Percentiles rank a stretch among this genome's conserved stretches.
These are phyloP conservation scores for Discostella stelligera DNA, from an alignment of 352 stramenopile genomes.

Conservation along the genomic window DNA sequence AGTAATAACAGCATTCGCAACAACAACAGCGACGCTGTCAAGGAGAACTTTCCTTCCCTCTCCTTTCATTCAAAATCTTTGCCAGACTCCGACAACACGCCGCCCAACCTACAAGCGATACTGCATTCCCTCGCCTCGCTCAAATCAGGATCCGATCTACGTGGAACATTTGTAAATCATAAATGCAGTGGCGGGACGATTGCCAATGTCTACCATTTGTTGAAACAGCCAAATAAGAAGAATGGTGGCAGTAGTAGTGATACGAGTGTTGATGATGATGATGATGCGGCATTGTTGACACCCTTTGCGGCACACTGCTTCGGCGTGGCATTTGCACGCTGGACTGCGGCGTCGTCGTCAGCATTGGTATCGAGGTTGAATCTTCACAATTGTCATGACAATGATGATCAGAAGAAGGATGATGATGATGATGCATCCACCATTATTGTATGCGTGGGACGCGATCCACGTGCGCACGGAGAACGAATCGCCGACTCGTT, in stretches of 20 bases:
- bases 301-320: slow-evolving; percentile 73
- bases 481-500: slow-evolving; percentile 64
- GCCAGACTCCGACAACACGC: slow-evolving; percentile 16
- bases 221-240: slow-evolving; percentile 13
- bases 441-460: slow-evolving; percentile 59
- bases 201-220: slow-evolving; percentile 48
- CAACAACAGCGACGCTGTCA: too few species aligned
- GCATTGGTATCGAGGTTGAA: too few species aligned
- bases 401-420: too few species aligned
- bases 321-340: slow-evolving; percentile 62
- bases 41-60: too few species aligned
- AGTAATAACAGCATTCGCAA: too few species aligned
- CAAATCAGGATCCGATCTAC: slow-evolving; percentile 63
- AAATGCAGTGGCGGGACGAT: slow-evolving; percentile 45
- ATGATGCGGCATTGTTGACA: slow-evolving; percentile 49
- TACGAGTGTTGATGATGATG: not conserved
- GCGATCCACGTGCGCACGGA: slow-evolving; percentile 68
- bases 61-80: too few species aligned
- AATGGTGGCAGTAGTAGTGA: not conserved
- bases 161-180: slow-evolving; percentile 59
- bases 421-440: not conserved
- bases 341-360: not conserved
- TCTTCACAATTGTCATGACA: not conserved
- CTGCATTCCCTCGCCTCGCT: slow-evolving; percentile 42
- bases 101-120: slow-evolving; percentile 37